Evolutionary conservation across 306 rosid genomes (phyloP).

Genomic region (Styphnolobium japonicum): DNA sequence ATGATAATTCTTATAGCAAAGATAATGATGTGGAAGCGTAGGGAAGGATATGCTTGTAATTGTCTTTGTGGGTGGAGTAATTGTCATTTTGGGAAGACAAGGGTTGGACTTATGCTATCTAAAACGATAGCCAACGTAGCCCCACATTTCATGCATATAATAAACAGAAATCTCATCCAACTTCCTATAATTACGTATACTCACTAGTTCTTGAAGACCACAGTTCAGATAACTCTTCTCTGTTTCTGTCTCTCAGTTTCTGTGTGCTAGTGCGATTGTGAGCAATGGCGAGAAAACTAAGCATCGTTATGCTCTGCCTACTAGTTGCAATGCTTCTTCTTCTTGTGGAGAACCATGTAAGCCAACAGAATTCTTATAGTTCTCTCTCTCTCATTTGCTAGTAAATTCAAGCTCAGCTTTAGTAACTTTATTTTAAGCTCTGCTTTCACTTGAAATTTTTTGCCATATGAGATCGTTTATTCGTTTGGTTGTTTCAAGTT

Average conservation of each 20-base stretch:
- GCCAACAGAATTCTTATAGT: neutral
- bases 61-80: neutral
- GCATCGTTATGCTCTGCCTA: neutral
- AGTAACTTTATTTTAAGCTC: neutral
- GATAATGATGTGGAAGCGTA: neutral
- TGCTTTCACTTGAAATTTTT: neutral
- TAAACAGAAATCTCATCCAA: neutral
- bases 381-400: neutral
- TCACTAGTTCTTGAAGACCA: conserved; percentile 10
- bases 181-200: conserved; percentile 16
- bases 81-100: conserved; percentile 23
- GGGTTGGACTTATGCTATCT: neutral
- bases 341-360: conserved; percentile 45
- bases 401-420: neutral
- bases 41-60: neutral
- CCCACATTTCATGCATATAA: conserved; percentile 33
- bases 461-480: too few species aligned
- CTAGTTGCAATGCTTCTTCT: conserved; percentile 19
- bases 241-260: neutral
- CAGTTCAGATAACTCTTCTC: conserved; percentile 17
- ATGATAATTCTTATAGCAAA: neutral
- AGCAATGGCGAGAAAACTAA: conserved; percentile 36
- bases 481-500: too few species aligned
- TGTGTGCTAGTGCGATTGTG: neutral
- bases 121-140: neutral